These are phyloP conservation scores for Tuber aestivum DNA, from an alignment of 495 filamentous ascomycete genomes.

Conservation along the genomic window DNA sequence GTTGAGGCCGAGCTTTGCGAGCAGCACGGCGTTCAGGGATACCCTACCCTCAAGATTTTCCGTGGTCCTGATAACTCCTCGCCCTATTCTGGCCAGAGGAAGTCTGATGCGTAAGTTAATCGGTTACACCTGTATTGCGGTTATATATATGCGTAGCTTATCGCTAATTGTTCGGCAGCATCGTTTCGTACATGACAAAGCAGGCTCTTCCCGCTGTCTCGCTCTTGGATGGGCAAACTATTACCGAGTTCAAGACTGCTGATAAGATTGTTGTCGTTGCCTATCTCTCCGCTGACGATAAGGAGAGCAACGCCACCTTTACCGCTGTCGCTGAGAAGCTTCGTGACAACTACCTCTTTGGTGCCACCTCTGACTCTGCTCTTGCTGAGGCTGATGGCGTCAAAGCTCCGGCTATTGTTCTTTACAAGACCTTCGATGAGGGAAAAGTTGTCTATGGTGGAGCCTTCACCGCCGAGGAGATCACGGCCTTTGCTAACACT, in stretches of 20 bases:
- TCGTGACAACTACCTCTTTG: slow-evolving; percentile 89
- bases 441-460: slow-evolving; percentile 80
- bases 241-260: slow-evolving; percentile 93
- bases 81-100: slow-evolving; percentile 82
- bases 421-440: slow-evolving; percentile 98
- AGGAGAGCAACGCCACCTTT: slow-evolving; percentile 75
- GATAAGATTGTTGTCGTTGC: slow-evolving; percentile 94
- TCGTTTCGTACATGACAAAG: slow-evolving; percentile 99
- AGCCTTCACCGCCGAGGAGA: slow-evolving; percentile 67
- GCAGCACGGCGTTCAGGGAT: slow-evolving; percentile 84
- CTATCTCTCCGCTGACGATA: slow-evolving; percentile 79
- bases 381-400: slow-evolving; percentile 87
- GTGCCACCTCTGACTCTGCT: slow-evolving; percentile 69
- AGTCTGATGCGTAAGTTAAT: slow-evolving; percentile 73
- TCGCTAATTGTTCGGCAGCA: slow-evolving; percentile 48
- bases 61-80: slow-evolving; percentile 76
- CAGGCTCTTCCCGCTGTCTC: slow-evolving; percentile 93
- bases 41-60: slow-evolving; percentile 98
- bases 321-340: slow-evolving; percentile 70
- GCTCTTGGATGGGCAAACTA: slow-evolving; percentile 63
- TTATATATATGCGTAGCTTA: background rate
- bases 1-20: slow-evolving; percentile 88
- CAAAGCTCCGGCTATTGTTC: slow-evolving; percentile 74
- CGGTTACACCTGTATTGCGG: background rate
- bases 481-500: slow-evolving; percentile 75